These are phyloP conservation scores for Clonostachys rhizophaga DNA, from an alignment of 2,329 filamentous ascomycete species.

Conservation along the genomic window DNA sequence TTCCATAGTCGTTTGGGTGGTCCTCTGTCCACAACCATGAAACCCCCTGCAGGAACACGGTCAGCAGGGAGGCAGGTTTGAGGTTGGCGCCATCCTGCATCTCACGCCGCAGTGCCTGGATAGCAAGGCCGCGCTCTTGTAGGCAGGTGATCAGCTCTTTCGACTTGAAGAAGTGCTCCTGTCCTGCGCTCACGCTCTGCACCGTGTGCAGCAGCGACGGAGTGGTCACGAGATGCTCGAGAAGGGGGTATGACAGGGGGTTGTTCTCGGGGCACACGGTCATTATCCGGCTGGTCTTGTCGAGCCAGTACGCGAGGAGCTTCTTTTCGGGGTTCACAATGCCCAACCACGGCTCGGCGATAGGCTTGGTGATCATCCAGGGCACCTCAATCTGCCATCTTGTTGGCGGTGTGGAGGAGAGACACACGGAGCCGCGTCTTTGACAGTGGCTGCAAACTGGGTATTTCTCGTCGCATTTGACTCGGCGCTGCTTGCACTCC, in stretches of 20 bases:
- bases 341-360: too few relatives aligned
- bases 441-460: not conserved
- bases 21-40: not conserved
- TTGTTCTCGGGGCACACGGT: not conserved
- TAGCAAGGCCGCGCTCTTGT: not conserved
- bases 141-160: not conserved
- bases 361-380: not conserved
- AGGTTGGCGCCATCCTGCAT: not conserved
- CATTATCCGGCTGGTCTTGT: not conserved
- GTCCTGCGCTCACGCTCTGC: not conserved
- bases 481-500: not conserved
- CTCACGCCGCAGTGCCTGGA: not conserved
- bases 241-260: not conserved
- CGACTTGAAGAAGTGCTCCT: not conserved
- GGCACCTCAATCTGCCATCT: not conserved
- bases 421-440: not conserved
- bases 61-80: not conserved
- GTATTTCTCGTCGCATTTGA: constrained; percentile 1
- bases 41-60: not conserved
- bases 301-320: not conserved
- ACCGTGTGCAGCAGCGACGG: not conserved
- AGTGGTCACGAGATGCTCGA: not conserved
- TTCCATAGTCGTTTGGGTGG: not conserved
- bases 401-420: not conserved
- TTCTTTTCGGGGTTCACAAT: too few relatives aligned